Evolutionary conservation across 805 yeast genomes (phyloP), one percentile per base, ranked within the genome.

Genomic region (Teunomyces gatunensis): DNA sequence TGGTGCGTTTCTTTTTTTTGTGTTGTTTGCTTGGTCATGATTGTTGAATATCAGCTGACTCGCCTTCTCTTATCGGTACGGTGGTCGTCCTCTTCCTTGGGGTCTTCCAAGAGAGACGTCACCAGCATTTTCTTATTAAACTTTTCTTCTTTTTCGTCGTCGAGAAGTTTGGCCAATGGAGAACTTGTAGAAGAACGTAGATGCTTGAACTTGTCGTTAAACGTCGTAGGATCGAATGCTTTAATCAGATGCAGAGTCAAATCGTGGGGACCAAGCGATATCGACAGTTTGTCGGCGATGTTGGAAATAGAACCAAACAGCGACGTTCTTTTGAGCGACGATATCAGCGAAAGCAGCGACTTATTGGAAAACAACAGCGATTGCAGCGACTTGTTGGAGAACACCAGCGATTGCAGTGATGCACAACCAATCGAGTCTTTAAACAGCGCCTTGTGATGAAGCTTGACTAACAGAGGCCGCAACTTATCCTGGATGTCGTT

Each of bases 321-420:
- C 32, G 65, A 60, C 6, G 59, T 52, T 44, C 71, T 47, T 30
- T 58, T 58, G 25, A 50, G 50, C 13, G 71, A 62, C 15, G 63
- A 54, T 2, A 62, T 49, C 11, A 72, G 65, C n/a, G 68, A 62
- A 3, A 70, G 42, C 35, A 71, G 65, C 12, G 70, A 68, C 42
- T 69, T 62, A 47, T 61, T 67, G 13, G 74, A 68, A 48, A 71
- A 70, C 5, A 71, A 50, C 10, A 74, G 69, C 20, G 57, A 55
- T 39, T 58, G 42, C 35, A 71, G 65, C 15, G 70, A 68, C 42
- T 69, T 62, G 48, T 61, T 66, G 13, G 74, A 68, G 48, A 71
- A 70, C 3, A 71, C 51, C 10, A 74, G 69, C 21, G 57, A 34
- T 12, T 34, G 40, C 40, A 37, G 40, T 12, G 40, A 37, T 9